A percentile compares a stretch with the other conserved stretches of the same genome.
Conservation (phyloP, 1,284 basidiomycete species). For the Ustilago lituana region DNA sequence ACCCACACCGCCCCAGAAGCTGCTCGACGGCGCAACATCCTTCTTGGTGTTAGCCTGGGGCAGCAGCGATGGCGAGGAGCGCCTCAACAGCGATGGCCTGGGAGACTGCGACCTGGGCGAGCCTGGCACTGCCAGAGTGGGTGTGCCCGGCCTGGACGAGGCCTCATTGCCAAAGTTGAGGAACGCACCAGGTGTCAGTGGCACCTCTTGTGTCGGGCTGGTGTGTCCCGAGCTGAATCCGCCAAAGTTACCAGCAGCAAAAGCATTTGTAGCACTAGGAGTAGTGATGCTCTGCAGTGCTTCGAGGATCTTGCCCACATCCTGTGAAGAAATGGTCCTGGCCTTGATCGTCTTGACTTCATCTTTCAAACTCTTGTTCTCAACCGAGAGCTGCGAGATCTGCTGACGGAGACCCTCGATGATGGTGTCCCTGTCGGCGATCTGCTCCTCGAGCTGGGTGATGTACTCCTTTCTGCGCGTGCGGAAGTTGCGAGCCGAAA, state of each 20-base stretch:
- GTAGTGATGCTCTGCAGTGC: slow-evolving; percentile 77
- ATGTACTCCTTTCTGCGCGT: slow-evolving; percentile 96
- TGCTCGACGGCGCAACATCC: slow-evolving; percentile 38
- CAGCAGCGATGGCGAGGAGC: slow-evolving; percentile 26
- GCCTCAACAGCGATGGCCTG: slow-evolving; percentile 35
- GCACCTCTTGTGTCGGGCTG: slow-evolving; percentile 24
- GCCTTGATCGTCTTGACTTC: slow-evolving; percentile 71
- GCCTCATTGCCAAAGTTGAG: slow-evolving; percentile 38
- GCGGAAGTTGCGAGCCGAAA: slow-evolving; percentile 92
- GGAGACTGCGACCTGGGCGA: slow-evolving; percentile 47
- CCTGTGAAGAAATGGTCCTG: slow-evolving; percentile 71
- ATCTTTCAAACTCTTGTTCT: slow-evolving; percentile 79
- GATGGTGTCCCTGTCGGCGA: slow-evolving; percentile 88
- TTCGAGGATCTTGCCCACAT: slow-evolving; percentile 70
- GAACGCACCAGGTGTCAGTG: slow-evolving; percentile 30
- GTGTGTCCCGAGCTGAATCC: slow-evolving; percentile 18
- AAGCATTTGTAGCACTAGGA: background rate
- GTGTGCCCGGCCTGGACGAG: slow-evolving; percentile 33
- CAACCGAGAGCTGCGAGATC: slow-evolving; percentile 79
- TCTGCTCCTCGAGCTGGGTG: slow-evolving; percentile 88
- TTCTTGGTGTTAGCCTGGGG: slow-evolving; percentile 54
- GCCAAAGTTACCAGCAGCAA: background rate
- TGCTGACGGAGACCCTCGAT: slow-evolving; percentile 88
- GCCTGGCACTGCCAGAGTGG: slow-evolving; percentile 32
- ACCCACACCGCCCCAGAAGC: slow-evolving; percentile 56